These are phyloP conservation scores for Fusarium sacchari DNA, from an alignment of 2,329 filamentous ascomycete species.

Conservation along the genomic window DNA sequence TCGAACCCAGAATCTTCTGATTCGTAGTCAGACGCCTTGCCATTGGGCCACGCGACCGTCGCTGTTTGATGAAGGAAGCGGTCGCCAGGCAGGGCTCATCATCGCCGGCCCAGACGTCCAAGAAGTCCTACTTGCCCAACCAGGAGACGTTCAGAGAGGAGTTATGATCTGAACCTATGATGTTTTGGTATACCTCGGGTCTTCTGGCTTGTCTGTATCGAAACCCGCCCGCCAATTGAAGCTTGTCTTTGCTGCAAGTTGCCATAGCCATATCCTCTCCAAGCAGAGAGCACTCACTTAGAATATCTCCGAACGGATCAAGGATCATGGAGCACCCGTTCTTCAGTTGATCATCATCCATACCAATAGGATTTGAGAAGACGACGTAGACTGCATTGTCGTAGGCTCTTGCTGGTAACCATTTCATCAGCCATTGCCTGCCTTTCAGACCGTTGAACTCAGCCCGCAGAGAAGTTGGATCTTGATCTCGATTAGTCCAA, in stretches of 20 bases:
- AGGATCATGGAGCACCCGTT: not conserved
- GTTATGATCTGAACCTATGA: not conserved
- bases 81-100: rapidly evolving
- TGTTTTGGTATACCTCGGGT: not conserved
- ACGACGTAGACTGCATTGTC: not conserved
- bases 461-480: not conserved
- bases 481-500: not conserved
- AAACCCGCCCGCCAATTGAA: not conserved
- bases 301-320: not conserved
- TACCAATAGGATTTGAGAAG: not conserved
- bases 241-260: not conserved
- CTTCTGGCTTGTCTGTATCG: not conserved
- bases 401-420: not conserved
- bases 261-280: not conserved
- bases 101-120: not conserved
- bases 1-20: slow-evolving; percentile 49
- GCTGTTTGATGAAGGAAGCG: not conserved
- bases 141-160: not conserved
- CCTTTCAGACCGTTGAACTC: not conserved
- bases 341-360: not conserved
- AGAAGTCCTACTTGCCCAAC: not conserved
- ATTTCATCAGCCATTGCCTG: not conserved
- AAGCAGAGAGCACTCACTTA: not conserved
- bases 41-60: slow-evolving; percentile 44
- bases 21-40: slow-evolving; percentile 50